A percentile compares a stretch with the other conserved stretches of the same genome.
phyloP scores from a whole-genome alignment of 371 early-diverging fungal species.

The Sporodiniella umbellata region DNA sequence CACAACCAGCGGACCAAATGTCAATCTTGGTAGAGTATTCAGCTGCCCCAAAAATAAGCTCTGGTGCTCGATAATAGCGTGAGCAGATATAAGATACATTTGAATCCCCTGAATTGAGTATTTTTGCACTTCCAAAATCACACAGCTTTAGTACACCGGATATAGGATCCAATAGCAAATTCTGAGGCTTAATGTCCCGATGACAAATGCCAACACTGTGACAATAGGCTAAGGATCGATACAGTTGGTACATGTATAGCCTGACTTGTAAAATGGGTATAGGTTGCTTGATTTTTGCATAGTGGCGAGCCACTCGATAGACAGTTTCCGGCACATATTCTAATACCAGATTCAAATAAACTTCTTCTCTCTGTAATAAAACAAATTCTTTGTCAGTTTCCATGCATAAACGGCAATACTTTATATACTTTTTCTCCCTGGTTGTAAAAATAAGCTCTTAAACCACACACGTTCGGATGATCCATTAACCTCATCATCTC shows the following conservation, averaged over 20 bases:
- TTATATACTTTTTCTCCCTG: conserved; percentile 48
- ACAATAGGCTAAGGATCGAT: conserved; percentile 92
- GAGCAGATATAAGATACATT: conserved; percentile 97
- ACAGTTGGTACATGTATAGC: conserved; percentile 95
- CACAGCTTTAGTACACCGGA: conserved; percentile 92
- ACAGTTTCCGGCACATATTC: conserved; percentile 87
- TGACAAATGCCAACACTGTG: conserved; percentile 90
- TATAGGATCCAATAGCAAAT: conserved; percentile 88
- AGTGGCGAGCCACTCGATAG: conserved; percentile 76
- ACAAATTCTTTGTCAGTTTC: too few relatives aligned
- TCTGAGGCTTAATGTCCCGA: conserved; percentile 99
- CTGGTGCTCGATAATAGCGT: conserved; percentile 95
- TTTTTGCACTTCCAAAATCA: conserved; percentile 97
- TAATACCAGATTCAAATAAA: conserved; percentile 78
- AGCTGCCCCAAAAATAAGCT: conserved; percentile 91
- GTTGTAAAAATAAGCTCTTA: conserved; percentile 77
- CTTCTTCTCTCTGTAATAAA: conserved; percentile 74
- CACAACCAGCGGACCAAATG: conserved; percentile 97
- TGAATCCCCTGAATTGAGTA: conserved; percentile 82
- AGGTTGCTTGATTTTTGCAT: conserved; percentile 79
- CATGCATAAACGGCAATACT: too few relatives aligned
- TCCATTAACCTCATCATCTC: conserved; percentile 80
- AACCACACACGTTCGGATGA: conserved; percentile 76
- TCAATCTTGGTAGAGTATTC: conserved; percentile 89
- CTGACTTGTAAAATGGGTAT: conserved; percentile 91